phyloP scores from a whole-genome alignment of 345 rosid genomes.

The Eucalyptus cladocalyx region DNA sequence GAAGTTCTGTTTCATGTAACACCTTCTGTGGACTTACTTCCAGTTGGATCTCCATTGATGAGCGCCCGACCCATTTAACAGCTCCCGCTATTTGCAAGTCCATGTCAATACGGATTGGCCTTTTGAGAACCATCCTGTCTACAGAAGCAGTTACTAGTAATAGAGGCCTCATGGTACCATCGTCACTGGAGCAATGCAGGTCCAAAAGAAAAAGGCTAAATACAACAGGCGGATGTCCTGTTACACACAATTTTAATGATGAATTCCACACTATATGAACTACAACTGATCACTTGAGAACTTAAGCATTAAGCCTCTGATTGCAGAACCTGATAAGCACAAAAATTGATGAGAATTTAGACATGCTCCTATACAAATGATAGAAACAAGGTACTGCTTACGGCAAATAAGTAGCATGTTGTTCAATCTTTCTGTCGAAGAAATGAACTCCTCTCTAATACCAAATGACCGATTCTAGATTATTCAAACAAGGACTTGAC shows the following conservation, averaged over 20 bases:
- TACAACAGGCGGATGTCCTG: not conserved
- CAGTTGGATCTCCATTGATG: conserved; percentile 80
- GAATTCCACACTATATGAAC: not conserved
- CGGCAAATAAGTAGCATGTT: no score
- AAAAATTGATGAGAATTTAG: no score
- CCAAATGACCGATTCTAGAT: no score
- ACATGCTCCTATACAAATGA: no score
- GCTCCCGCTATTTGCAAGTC: conserved; percentile 56
- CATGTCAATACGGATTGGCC: not conserved
- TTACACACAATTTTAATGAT: no score
- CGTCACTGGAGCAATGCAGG: conserved; percentile 54
- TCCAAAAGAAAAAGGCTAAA: not conserved
- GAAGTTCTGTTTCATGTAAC: not conserved
- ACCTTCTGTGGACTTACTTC: conserved; percentile 57
- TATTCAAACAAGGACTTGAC: no score
- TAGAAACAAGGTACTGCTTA: no score
- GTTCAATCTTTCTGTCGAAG: no score
- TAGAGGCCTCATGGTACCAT: conserved; percentile 46
- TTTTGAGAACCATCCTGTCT: conserved; percentile 58
- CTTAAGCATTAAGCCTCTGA: not conserved
- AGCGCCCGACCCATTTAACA: conserved; percentile 82
- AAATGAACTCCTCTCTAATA: no score
- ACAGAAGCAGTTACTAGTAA: conserved; percentile 89
- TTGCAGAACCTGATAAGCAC: no score
- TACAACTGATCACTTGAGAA: not conserved